Evolutionary conservation across 2,329 filamentous ascomycete species (phyloP).

Genomic region (Fusarium luffae): DNA sequence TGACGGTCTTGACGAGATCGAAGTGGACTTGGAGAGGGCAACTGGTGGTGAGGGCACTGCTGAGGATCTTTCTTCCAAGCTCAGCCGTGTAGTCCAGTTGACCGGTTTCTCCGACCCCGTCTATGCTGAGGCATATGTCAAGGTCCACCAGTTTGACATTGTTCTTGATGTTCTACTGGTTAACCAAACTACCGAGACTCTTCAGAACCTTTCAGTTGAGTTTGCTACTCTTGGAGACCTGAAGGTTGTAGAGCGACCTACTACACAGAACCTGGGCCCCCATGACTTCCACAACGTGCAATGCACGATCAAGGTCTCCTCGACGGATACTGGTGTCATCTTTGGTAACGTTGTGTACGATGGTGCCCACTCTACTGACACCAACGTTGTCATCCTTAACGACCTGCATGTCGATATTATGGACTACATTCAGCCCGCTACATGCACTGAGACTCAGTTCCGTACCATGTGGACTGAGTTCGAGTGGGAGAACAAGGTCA

Average conservation of each 20-base stretch:
- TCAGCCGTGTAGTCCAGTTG: constrained; percentile 94
- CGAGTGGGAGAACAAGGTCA: constrained; percentile 99
- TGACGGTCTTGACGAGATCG: constrained; percentile 86
- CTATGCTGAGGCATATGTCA: constrained; percentile 98
- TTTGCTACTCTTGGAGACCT: constrained; percentile 98
- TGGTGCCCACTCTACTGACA: constrained; percentile 89
- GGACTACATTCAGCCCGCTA: constrained; percentile 98
- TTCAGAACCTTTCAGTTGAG: constrained; percentile 97
- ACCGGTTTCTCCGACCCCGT: constrained; percentile 98
- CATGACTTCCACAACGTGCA: constrained; percentile 99
- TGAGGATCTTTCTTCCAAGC: constrained; percentile 91
- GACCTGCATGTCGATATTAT: constrained; percentile 99
- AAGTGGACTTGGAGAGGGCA: constrained; percentile 90
- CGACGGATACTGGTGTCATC: constrained; percentile 97
- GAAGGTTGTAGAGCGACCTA: constrained; percentile 96
- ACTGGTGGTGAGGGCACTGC: constrained; percentile 87
- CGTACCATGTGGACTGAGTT: constrained; percentile 99
- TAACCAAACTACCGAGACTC: constrained; percentile 95
- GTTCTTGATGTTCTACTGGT: constrained; percentile 95
- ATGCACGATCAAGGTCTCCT: constrained; percentile 98
- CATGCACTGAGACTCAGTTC: constrained; percentile 98
- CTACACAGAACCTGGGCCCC: constrained; percentile 92
- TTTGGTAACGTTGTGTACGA: constrained; percentile 99
- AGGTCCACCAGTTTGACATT: constrained; percentile 98
- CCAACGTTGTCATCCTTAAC: constrained; percentile 96